A percentile compares a stretch with the other conserved stretches of the same genome.
phyloP scores from a whole-genome alignment of 2,329 filamentous ascomycete species.

The Cladosporium cucumerinum region DNA sequence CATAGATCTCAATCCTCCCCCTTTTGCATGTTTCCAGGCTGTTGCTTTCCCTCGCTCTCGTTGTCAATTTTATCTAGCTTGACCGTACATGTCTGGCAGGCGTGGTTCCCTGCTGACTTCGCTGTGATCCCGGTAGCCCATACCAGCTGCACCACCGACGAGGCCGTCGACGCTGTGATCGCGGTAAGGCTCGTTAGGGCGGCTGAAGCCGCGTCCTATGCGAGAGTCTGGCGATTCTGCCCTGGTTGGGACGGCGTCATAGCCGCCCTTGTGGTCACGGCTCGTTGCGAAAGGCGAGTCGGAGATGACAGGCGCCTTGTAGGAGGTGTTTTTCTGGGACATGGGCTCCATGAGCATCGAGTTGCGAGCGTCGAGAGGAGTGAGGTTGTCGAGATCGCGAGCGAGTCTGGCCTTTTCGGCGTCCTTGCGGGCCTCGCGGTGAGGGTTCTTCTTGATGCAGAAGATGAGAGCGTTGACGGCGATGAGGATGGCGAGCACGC shows the following conservation, averaged over 20 bases:
- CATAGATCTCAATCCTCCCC: not conserved
- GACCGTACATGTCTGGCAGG: conserved; percentile 11
- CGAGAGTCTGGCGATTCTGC: conserved; percentile 19
- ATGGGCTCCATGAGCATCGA: conserved; percentile 70
- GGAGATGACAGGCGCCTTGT: conserved; percentile 33
- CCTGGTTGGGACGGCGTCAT: conserved; percentile 30
- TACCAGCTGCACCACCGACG: conserved; percentile 32
- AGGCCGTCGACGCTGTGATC: conserved; percentile 31
- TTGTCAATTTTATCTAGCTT: not conserved
- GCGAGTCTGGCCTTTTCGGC: conserved; percentile 75
- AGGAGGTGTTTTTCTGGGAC: conserved; percentile 29
- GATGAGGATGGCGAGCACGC: conserved; percentile 79
- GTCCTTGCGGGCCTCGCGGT: conserved; percentile 83
- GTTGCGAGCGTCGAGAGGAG: conserved; percentile 81
- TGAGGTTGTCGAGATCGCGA: conserved; percentile 76
- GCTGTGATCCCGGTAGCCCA: conserved; percentile 28
- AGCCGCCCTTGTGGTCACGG: conserved; percentile 30
- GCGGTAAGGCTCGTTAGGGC: conserved; percentile 19
- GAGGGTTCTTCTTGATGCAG: conserved; percentile 83
- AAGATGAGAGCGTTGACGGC: conserved; percentile 81
- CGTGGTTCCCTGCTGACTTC: conserved; percentile 16
- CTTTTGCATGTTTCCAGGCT: not conserved
- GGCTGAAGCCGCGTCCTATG: conserved; percentile 15
- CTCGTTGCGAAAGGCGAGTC: conserved; percentile 26
- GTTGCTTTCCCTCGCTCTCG: not conserved